Percentiles rank a stretch among this genome's conserved stretches.
Evolutionary conservation across 768 basidiomycete species (phyloP).

Genomic region (Boletus rufocinnamomeus): DNA sequence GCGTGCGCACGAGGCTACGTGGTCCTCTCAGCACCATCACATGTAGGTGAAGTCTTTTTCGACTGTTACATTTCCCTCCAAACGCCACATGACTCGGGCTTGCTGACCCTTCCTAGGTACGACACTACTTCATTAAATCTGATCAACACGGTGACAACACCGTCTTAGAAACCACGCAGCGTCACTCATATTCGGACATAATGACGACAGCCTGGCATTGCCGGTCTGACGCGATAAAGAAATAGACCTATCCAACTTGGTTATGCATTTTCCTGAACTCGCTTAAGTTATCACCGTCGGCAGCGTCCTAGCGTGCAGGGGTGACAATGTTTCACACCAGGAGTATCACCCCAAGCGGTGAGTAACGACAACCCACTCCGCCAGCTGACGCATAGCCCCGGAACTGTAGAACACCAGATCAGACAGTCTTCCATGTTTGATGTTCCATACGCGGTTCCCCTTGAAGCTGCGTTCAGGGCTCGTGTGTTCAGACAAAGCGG

Average conservation of each 20-base stretch:
- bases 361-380: background rate
- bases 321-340: background rate
- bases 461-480: background rate
- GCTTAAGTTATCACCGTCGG: background rate
- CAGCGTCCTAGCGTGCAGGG: background rate
- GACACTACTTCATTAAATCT: background rate
- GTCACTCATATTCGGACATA: background rate
- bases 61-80: background rate
- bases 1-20: too few relatives aligned
- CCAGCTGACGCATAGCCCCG: too few relatives aligned
- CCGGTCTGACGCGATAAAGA: too few relatives aligned
- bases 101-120: background rate
- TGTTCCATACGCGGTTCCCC: too few relatives aligned
- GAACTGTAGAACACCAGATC: background rate
- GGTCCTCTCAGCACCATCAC: background rate
- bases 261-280: background rate
- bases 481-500: background rate
- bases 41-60: too few relatives aligned
- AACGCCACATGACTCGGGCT: too few relatives aligned
- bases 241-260: too few relatives aligned
- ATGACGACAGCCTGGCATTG: too few relatives aligned
- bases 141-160: too few relatives aligned
- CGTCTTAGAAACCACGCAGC: background rate
- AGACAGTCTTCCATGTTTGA: background rate
- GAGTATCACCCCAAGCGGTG: background rate